These are phyloP conservation scores for Whalleya microplaca DNA, from an alignment of 2,329 filamentous ascomycete species.

Conservation along the genomic window DNA sequence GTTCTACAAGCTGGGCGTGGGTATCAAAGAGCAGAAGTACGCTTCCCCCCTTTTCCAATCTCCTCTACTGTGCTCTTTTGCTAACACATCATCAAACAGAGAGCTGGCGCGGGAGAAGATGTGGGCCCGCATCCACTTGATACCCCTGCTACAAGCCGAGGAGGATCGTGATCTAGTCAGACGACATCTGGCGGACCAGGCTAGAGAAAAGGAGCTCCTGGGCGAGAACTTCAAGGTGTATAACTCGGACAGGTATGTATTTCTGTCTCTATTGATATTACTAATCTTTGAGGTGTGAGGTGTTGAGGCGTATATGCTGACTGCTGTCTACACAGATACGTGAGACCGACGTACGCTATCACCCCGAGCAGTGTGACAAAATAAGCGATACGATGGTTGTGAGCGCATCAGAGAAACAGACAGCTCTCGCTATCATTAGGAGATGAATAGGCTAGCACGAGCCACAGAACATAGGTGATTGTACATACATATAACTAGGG, in stretches of 20 bases:
- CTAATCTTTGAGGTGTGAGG: too few species aligned
- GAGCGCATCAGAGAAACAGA: constrained; percentile 28
- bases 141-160: constrained; percentile 91
- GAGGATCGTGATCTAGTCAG: constrained; percentile 95
- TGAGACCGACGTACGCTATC: constrained; percentile 78
- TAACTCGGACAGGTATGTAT: constrained; percentile 79
- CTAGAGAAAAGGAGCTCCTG: constrained; percentile 86
- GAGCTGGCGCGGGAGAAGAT: constrained; percentile 97
- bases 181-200: constrained; percentile 82
- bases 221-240: constrained; percentile 85
- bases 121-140: constrained; percentile 95
- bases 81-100: constrained; percentile 48
- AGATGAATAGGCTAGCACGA: too few species aligned
- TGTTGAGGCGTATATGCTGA: constrained; percentile 12
- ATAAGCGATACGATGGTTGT: constrained; percentile 54
- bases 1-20: constrained; percentile 83
- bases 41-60: constrained; percentile 37
- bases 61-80: too few species aligned
- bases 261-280: neutral
- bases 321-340: constrained; percentile 60
- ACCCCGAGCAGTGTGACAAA: constrained; percentile 67
- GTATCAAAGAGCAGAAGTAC: constrained; percentile 90
- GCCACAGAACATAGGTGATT: too few species aligned
- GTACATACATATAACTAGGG: neutral
- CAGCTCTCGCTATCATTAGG: too few species aligned